Base-by-base conservation (phyloP, 768 basidiomycete genomes). In the Rhizopogon vinicolor region DNA sequence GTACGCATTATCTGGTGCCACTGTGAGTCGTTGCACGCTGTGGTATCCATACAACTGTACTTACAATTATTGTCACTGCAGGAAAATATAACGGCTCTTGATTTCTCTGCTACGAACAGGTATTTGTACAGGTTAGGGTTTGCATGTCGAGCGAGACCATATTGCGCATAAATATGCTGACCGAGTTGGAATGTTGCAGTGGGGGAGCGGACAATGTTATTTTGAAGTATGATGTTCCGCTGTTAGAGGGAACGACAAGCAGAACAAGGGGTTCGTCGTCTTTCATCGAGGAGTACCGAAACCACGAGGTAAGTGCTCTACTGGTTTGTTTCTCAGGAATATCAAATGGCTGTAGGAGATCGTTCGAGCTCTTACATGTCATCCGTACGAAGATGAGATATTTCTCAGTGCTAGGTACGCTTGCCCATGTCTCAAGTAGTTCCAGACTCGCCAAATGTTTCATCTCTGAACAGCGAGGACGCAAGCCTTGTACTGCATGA, bases 31-130 rank as follows among this genome's bases (percentile, higher is more conserved):
- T 19, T 41, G 42, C 46, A 50, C 37, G 52, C 42, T 53, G 35
- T 10, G 35, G 9, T 33, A 10, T 37, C 13, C 13, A 37, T 13
- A 13, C 13, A 37, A 10, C 35, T 37, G 13, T 13, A 37, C 12
- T 37, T 37, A 37, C 5, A 5, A 22, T 48, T 57, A 60, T 63
- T 64, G 58, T 59, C 35, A 55, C 52, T 50, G 8, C 59, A 91
- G 89, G 77, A 75, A 40, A 90, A 89, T 60, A 78, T 91, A 39
- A 84, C 91, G 66, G 78, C 80, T 12, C 71, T 91, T 29, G 79
- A 80, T 44, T 90, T 91, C 71, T 89, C 89, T 10, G 77, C 84
- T 0, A 75, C 76, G 19, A 87, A 86, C 62, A 77, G 76, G 51
- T 84, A 77, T 62, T 65, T 91, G 43, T 81, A 80, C 65, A 82